Conservation (phyloP, 2,329 filamentous ascomycete species). For the Aspergillus ruber region DNA sequence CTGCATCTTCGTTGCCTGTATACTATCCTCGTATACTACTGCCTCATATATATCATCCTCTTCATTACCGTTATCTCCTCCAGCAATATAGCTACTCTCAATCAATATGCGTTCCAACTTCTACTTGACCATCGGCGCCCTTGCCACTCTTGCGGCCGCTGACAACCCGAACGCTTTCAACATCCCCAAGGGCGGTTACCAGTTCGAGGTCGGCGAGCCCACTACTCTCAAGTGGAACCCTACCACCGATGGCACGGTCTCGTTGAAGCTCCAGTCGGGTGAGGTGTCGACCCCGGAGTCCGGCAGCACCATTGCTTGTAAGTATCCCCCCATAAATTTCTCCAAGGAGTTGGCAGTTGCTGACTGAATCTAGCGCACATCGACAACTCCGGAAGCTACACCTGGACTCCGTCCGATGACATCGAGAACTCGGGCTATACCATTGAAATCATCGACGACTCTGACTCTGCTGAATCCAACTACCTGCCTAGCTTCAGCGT, state of each 20-base stretch:
- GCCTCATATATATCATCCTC: not conserved
- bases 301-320: slow-evolving; percentile 40
- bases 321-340: slow-evolving; percentile 15
- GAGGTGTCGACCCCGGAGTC: slow-evolving; percentile 34
- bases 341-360: not conserved
- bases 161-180: slow-evolving; percentile 44
- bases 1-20: not conserved
- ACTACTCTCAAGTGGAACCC: slow-evolving; percentile 45
- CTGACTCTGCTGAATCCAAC: slow-evolving; percentile 40
- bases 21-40: not conserved
- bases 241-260: slow-evolving; percentile 46
- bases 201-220: slow-evolving; percentile 41
- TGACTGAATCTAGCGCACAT: slow-evolving; percentile 35
- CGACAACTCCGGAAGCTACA: slow-evolving; percentile 45
- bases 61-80: not conserved
- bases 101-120: slow-evolving; percentile 42
- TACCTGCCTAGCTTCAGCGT: slow-evolving; percentile 49
- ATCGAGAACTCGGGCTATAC: slow-evolving; percentile 45
- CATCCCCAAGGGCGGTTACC: slow-evolving; percentile 36
- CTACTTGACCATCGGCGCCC: slow-evolving; percentile 38
- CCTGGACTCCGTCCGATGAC: slow-evolving; percentile 39
- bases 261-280: slow-evolving; percentile 45
- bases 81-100: not conserved
- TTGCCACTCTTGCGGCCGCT: slow-evolving; percentile 40
- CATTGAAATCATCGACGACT: slow-evolving; percentile 47